These are phyloP conservation scores for Trametes gibbosa DNA, from an alignment of 768 basidiomycete genomes.

Conservation along the genomic window DNA sequence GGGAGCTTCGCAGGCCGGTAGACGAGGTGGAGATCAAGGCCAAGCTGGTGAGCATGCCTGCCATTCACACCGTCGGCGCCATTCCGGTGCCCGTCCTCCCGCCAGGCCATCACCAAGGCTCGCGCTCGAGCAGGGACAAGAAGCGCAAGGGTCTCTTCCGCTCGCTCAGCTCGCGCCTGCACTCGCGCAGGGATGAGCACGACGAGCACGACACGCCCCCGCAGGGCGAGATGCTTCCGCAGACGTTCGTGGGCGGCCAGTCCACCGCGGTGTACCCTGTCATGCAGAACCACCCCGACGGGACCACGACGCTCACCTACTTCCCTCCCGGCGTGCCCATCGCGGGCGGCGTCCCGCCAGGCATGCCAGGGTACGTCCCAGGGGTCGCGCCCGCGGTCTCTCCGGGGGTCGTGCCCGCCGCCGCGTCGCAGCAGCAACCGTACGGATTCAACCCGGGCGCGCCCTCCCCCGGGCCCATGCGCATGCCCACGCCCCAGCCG, in stretches of 20 bases:
- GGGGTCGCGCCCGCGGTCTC: background rate
- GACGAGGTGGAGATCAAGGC: conserved; percentile 16
- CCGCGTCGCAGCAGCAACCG: background rate
- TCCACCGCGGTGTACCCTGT: conserved; percentile 16
- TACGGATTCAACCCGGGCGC: background rate
- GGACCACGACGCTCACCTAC: conserved; percentile 17
- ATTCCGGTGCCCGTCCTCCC: conserved; percentile 4
- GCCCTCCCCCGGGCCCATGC: conserved; percentile 14
- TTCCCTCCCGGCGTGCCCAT: conserved; percentile 3
- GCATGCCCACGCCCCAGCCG: conserved; percentile 14
- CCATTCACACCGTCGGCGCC: conserved; percentile 31
- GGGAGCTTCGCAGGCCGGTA: conserved; percentile 38
- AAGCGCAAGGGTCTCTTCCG: conserved; percentile 45
- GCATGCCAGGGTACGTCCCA: conserved; percentile 9
- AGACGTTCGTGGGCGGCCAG: conserved; percentile 12
- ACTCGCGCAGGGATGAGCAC: conserved; percentile 14
- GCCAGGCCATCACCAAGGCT: background rate
- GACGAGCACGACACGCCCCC: conserved; percentile 16
- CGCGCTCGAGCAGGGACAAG: conserved; percentile 24
- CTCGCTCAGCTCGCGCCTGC: conserved; percentile 36
- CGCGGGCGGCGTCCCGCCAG: background rate
- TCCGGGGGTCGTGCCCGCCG: background rate
- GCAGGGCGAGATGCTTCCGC: conserved; percentile 10
- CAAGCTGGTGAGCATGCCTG: conserved; percentile 38
- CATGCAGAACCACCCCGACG: conserved; percentile 22